A percentile compares a stretch with the other conserved stretches of the same genome.
phyloP scores from a whole-genome alignment of 2,329 filamentous ascomycete species.

The Diaporthe ampelina region DNA sequence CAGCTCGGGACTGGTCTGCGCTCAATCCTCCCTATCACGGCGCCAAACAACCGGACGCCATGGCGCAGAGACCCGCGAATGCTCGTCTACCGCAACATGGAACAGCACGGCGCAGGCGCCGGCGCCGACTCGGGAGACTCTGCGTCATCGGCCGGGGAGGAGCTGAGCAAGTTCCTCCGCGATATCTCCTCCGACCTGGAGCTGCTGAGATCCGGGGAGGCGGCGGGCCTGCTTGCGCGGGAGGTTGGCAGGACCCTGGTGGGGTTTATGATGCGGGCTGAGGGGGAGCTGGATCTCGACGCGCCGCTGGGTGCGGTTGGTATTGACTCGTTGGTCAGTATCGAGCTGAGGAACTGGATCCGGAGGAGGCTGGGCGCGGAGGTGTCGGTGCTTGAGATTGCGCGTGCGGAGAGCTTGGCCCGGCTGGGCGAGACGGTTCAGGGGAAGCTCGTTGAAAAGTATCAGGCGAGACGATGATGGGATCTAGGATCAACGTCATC shows the following conservation, averaged over 20 bases:
- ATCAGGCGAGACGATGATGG: conserved; percentile 10
- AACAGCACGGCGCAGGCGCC: conserved; percentile 18
- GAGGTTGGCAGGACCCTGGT: conserved; percentile 35
- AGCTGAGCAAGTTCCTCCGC: conserved; percentile 25
- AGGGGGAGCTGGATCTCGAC: conserved; percentile 31
- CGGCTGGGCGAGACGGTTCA: not conserved
- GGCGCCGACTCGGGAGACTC: not conserved
- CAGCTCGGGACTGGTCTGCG: conserved; percentile 27
- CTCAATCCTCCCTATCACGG: conserved; percentile 16
- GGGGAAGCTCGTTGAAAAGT: conserved; percentile 17
- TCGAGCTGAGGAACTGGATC: conserved; percentile 37
- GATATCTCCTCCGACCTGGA: conserved; percentile 12
- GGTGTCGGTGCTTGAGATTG: conserved; percentile 37
- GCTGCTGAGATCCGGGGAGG: conserved; percentile 22
- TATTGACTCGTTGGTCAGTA: conserved; percentile 37
- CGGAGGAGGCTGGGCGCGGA: conserved; percentile 32
- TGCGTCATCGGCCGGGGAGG: not conserved
- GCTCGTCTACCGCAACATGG: conserved; percentile 37
- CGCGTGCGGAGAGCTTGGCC: conserved; percentile 4
- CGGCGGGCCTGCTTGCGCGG: conserved; percentile 26
- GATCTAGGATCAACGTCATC: too few species aligned
- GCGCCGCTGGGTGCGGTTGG: conserved; percentile 33
- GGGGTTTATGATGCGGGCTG: conserved; percentile 32
- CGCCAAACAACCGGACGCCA: conserved; percentile 29
- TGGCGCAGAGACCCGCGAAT: conserved; percentile 38